Evolutionary conservation across 495 filamentous ascomycete genomes (phyloP).

Genomic region (Penicillium diatomitis): DNA sequence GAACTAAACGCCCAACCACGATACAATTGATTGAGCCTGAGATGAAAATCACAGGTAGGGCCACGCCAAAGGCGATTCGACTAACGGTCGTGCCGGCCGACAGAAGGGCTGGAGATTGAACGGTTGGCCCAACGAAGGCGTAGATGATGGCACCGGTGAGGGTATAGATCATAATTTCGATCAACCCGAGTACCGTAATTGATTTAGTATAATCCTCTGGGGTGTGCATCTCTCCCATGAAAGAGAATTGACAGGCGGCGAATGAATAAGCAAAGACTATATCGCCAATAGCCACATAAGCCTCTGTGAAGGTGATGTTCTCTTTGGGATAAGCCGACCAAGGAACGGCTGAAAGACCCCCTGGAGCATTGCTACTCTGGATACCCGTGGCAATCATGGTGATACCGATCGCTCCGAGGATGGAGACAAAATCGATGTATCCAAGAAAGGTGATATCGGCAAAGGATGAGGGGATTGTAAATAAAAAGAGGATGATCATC

Average conservation of each 20-base stretch:
- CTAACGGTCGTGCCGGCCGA: constrained; percentile 52
- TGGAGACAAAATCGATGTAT: constrained; percentile 53
- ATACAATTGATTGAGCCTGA: constrained; percentile 53
- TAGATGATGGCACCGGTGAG: constrained; percentile 58
- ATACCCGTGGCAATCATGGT: constrained; percentile 57
- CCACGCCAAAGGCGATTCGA: constrained; percentile 47
- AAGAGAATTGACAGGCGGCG: constrained; percentile 55
- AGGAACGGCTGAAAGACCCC: constrained; percentile 8
- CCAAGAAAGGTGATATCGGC: constrained; percentile 46
- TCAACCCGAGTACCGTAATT: constrained; percentile 45
- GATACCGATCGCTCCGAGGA: constrained; percentile 54
- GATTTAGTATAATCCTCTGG: constrained; percentile 53
- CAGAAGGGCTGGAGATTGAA: constrained; percentile 56
- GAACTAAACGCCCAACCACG: constrained; percentile 50
- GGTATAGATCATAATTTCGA: constrained; percentile 56
- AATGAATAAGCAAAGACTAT: constrained; percentile 57
- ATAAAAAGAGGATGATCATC: constrained; percentile 45
- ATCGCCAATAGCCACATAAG: constrained; percentile 53
- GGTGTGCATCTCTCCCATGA: constrained; percentile 32
- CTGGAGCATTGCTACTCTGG: constrained; percentile 19
- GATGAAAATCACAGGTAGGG: constrained; percentile 54
- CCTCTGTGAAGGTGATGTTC: constrained; percentile 20
- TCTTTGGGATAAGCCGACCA: constrained; percentile 27
- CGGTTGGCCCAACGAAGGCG: constrained; percentile 52
- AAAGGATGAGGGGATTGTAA: constrained; percentile 48